These are phyloP conservation scores for Colletotrichum tropicale DNA, from an alignment of 2,329 filamentous ascomycete genomes.

Conservation along the genomic window DNA sequence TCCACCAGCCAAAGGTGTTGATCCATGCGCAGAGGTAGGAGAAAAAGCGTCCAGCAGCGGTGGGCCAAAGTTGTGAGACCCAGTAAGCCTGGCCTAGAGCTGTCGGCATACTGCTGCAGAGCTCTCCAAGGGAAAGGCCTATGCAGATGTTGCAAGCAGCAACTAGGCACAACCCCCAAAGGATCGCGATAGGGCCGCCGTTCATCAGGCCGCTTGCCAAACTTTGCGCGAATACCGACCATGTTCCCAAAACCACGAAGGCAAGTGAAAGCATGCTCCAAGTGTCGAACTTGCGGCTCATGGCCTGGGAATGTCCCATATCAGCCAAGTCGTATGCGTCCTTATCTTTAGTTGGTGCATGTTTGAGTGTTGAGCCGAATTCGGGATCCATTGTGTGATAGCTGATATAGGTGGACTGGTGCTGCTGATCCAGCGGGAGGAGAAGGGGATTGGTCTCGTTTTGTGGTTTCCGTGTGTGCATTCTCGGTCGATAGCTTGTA, in stretches of 20 bases:
- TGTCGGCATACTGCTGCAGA: slow-evolving; percentile 63
- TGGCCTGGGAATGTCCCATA: slow-evolving; percentile 41
- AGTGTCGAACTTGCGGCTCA: slow-evolving; percentile 52
- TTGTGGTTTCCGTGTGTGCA: neutral
- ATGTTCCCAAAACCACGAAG: slow-evolving; percentile 62
- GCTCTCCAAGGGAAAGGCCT: slow-evolving; percentile 58
- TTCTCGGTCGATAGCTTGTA: neutral
- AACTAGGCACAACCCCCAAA: slow-evolving; percentile 61
- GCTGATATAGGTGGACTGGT: neutral
- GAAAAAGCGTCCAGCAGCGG: slow-evolving; percentile 48
- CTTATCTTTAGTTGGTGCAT: slow-evolving; percentile 23
- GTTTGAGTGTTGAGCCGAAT: neutral
- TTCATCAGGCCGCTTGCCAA: slow-evolving; percentile 52
- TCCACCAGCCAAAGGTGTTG: slow-evolving; percentile 65
- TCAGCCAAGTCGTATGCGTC: slow-evolving; percentile 44
- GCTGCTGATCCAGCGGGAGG: neutral
- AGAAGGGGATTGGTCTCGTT: neutral
- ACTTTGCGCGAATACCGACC: slow-evolving; percentile 59
- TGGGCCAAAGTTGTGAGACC: slow-evolving; percentile 46
- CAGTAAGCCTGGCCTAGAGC: slow-evolving; percentile 65
- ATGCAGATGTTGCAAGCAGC: slow-evolving; percentile 57
- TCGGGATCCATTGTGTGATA: neutral
- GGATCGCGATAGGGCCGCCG: slow-evolving; percentile 57
- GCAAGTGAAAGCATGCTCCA: slow-evolving; percentile 63
- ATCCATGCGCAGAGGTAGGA: slow-evolving; percentile 66